These are phyloP conservation scores for Rhizophora apiculata DNA, from an alignment of 345 rosid species.

Conservation along the genomic window DNA sequence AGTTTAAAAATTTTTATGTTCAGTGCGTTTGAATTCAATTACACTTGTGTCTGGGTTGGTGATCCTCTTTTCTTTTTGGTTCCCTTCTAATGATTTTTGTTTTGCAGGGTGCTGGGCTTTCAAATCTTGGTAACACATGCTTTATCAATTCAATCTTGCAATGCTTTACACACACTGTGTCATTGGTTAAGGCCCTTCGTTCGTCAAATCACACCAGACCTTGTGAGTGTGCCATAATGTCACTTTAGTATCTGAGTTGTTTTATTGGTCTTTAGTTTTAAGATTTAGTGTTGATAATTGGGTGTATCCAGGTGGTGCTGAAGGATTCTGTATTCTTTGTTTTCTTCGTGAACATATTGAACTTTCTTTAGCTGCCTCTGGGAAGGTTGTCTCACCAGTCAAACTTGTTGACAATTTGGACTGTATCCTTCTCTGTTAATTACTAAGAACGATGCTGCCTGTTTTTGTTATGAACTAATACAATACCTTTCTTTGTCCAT, in stretches of 20 bases:
- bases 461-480: too few species aligned
- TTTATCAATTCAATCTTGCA: constrained; percentile 81
- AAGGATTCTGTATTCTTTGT: constrained; percentile 55
- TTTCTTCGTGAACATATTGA: constrained; percentile 54
- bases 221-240: constrained; percentile 37
- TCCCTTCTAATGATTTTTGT: background rate
- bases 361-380: constrained; percentile 43
- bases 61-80: background rate
- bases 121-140: constrained; percentile 79
- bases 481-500: background rate
- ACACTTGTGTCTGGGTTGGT: background rate
- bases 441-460: background rate
- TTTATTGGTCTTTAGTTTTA: background rate
- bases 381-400: constrained; percentile 43
- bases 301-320: constrained; percentile 43
- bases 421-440: constrained; percentile 50
- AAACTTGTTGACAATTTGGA: constrained; percentile 49
- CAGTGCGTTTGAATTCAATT: background rate
- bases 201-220: constrained; percentile 35
- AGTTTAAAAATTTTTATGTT: background rate
- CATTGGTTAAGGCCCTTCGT: constrained; percentile 52
- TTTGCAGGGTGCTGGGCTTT: constrained; percentile 80
- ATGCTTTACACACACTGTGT: constrained; percentile 86
- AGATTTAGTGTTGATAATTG: constrained; percentile 11
- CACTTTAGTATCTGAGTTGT: background rate